Percentiles rank a stretch among this genome's conserved stretches.
Evolutionary conservation across 2,329 filamentous ascomycete genomes (phyloP).

Genomic region (Hymenoscyphus linearis): DNA sequence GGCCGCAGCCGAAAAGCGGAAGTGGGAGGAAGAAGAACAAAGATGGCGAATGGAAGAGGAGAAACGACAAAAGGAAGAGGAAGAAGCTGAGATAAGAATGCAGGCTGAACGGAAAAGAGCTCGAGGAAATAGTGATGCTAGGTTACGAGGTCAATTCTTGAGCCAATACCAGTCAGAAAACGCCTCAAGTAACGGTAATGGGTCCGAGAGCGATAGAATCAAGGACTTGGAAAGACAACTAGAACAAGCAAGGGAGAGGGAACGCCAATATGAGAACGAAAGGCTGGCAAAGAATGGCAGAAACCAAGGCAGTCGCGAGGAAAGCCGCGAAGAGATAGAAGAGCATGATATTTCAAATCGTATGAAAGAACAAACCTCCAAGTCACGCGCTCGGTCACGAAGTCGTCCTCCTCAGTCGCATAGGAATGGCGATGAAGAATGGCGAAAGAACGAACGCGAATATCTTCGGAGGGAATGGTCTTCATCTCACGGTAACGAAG

Average conservation of each 20-base stretch:
- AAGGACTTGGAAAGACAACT: constrained; percentile 73
- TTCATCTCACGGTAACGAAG: constrained; percentile 20
- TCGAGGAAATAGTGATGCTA: constrained; percentile 56
- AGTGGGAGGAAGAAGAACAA: constrained; percentile 72
- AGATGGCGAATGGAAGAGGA: constrained; percentile 76
- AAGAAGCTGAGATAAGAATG: constrained; percentile 62
- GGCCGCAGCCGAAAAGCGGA: constrained; percentile 62
- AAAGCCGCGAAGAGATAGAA: constrained; percentile 23
- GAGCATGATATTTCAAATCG: constrained; percentile 28
- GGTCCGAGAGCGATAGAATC: constrained; percentile 61
- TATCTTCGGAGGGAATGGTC: constrained; percentile 42
- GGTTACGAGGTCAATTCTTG: constrained; percentile 75
- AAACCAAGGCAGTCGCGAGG: constrained; percentile 20
- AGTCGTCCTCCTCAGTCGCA: constrained; percentile 27
- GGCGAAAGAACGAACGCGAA: constrained; percentile 46
- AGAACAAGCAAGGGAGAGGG: constrained; percentile 61
- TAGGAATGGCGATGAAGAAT: constrained; percentile 39
- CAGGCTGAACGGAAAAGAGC: constrained; percentile 60
- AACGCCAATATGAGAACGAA: constrained; percentile 58
- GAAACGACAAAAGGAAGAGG: constrained; percentile 64
- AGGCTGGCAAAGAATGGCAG: constrained; percentile 42
- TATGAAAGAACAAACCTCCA: constrained; percentile 26
- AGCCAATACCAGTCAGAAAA: constrained; percentile 81
- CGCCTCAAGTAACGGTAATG: constrained; percentile 28
- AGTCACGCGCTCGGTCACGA: constrained; percentile 22